Evolutionary conservation across 2,329 filamentous ascomycete species (phyloP).

Genomic region (Sclerotiophoma versabilis): DNA sequence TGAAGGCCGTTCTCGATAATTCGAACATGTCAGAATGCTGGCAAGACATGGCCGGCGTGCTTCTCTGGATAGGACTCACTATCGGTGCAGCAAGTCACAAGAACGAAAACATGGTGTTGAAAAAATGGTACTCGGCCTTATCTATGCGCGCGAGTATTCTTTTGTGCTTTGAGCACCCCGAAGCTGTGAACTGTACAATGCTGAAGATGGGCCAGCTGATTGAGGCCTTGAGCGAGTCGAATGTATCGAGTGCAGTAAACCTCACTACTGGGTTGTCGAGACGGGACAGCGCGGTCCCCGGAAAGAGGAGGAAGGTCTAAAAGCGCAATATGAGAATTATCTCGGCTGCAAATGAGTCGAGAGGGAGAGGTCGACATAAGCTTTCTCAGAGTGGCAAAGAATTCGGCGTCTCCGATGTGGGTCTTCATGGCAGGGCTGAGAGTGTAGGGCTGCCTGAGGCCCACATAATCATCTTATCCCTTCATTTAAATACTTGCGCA

Average conservation of each 20-base stretch:
- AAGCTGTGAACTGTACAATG: slow-evolving; percentile 39
- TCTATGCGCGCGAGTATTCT: slow-evolving; percentile 42
- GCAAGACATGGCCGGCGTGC: slow-evolving; percentile 48
- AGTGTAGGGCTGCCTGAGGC: slow-evolving; percentile 2
- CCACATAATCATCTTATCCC: neutral
- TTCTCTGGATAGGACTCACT: slow-evolving; percentile 47
- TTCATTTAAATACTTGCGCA: neutral
- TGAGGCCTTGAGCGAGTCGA: slow-evolving; percentile 18
- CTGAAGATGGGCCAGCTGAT: slow-evolving; percentile 38
- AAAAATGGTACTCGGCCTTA: slow-evolving; percentile 44
- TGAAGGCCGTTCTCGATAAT: slow-evolving; percentile 36
- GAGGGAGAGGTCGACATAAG: slow-evolving; percentile 24
- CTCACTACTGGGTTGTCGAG: neutral
- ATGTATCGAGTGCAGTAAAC: neutral
- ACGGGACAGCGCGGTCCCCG: neutral
- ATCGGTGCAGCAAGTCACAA: slow-evolving; percentile 42
- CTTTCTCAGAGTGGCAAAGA: slow-evolving; percentile 23
- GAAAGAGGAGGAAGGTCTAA: slow-evolving; percentile 25
- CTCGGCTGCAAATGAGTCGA: neutral
- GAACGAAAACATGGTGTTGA: slow-evolving; percentile 24
- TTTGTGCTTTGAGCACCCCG: slow-evolving; percentile 47
- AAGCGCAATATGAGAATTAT: neutral
- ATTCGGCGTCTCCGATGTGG: slow-evolving; percentile 20
- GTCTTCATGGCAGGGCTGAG: slow-evolving; percentile 1
- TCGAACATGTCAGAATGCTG: slow-evolving; percentile 45